A percentile compares a stretch with the other conserved stretches of the same genome.
Evolutionary conservation across 129 eudicot genomes (phyloP).

Genomic region (Solidago caesia): DNA sequence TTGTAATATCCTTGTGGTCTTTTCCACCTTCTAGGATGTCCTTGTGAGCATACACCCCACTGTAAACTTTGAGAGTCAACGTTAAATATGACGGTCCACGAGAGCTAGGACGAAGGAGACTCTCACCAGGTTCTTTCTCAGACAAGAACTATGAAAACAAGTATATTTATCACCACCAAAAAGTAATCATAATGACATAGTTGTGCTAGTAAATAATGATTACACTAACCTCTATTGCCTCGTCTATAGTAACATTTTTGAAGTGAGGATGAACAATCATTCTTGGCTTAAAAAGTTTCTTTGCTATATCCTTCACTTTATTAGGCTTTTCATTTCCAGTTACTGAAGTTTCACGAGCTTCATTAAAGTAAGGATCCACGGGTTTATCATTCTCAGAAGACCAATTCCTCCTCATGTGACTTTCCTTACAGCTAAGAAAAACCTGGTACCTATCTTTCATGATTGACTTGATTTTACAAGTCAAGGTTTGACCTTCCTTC

Average conservation of each 20-base stretch:
- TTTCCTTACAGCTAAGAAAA: conserved; percentile 63
- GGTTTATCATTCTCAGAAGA: conserved; percentile 44
- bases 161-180: conserved; percentile 9
- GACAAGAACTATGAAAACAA: conserved; percentile 54
- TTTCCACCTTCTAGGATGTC: conserved; percentile 89
- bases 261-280: conserved; percentile 90
- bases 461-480: conserved; percentile 74
- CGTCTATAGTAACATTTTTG: conserved; percentile 75
- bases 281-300: conserved; percentile 84
- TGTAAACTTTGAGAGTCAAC: conserved; percentile 69
- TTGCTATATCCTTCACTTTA: conserved; percentile 80
- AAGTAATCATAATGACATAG: neutral
- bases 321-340: conserved; percentile 57
- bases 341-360: conserved; percentile 47
- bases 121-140: conserved; percentile 83
- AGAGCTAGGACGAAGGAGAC: conserved; percentile 86
- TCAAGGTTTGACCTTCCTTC: conserved; percentile 73
- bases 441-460: conserved; percentile 80
- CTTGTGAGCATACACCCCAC: conserved; percentile 85
- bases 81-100: conserved; percentile 83
- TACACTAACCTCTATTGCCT: conserved; percentile 72
- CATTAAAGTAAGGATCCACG: conserved; percentile 69
- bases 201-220: neutral
- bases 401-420: conserved; percentile 74
- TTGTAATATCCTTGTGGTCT: conserved; percentile 78